phyloP scores from a whole-genome alignment of 208 protist species.

The Tritrichomonas foetus region DNA sequence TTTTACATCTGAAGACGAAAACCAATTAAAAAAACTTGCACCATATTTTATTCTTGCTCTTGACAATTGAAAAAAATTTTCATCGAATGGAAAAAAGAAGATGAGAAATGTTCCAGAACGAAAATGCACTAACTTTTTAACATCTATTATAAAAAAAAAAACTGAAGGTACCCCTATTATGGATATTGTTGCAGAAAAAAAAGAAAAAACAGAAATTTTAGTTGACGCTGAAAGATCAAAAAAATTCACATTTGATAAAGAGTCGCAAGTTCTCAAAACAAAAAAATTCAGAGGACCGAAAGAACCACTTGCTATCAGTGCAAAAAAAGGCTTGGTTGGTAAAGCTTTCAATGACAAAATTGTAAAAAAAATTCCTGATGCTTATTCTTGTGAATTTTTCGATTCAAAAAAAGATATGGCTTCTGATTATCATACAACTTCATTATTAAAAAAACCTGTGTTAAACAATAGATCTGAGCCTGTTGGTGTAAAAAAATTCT shows the following conservation, averaged over 20 bases:
- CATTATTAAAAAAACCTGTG: neutral
- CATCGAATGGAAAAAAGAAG: too few relatives aligned
- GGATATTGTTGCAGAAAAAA: too few relatives aligned
- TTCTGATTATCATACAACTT: neutral
- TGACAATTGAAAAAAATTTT: neutral
- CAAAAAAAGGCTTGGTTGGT: neutral
- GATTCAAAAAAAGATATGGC: neutral
- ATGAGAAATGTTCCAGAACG: too few relatives aligned
- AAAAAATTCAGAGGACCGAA: neutral
- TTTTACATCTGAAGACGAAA: neutral
- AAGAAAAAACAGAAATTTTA: too few relatives aligned
- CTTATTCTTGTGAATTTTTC: neutral
- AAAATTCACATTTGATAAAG: too few relatives aligned
- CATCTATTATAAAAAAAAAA: too few relatives aligned
- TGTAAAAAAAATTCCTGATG: neutral
- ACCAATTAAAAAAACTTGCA: neutral
- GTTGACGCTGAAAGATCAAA: too few relatives aligned
- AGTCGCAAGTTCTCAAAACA: neutral
- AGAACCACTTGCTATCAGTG: neutral
- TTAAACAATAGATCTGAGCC: neutral
- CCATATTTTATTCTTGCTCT: neutral
- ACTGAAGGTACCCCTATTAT: too few relatives aligned
- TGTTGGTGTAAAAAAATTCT: neutral
- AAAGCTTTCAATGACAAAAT: neutral
- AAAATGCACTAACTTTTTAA: too few relatives aligned